Base-by-base conservation (phyloP, 2,329 filamentous ascomycete species). In the Hirsutella minnesotensis region DNA sequence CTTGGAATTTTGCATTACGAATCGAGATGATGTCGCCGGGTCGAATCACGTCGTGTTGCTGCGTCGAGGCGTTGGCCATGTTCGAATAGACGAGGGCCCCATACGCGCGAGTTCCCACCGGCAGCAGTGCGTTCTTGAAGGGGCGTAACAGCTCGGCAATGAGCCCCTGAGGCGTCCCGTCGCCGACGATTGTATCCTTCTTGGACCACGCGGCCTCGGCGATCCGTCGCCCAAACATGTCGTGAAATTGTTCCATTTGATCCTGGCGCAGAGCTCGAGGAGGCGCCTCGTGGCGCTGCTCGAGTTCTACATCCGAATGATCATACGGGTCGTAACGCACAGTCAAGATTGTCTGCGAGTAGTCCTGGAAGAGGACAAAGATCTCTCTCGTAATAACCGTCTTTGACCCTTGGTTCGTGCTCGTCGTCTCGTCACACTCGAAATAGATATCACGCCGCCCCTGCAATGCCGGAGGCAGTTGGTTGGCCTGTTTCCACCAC, bases 71-170 rank as follows among this genome's bases (percentile, higher is more conserved):
- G 58, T 98, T 98, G 56, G 86, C 92, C 45, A 96, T 75, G 59
- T 98, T 98, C 50, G 86, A 79, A 62, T 98, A 98, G 13, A 98
- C 87, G 20, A 94, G 71, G 4, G 90, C 88, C 47, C 92, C 92
- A 59, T 90, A 98, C 3, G 87, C 78, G 39, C 90, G 83, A 10
- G 79, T 86, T n/a, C 90, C 90, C 7, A 96, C 79, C 0, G 92
- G 90, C 3, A 74, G 69, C 4, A 98, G 75, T 0, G 85, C 88
- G 46, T 85, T 79, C 15, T 73, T 68, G 51, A 88, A 73, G 0
- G 84, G 81, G 31, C 74, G 75, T 40, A 98, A 73, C 5, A 96
- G 76, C 53, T 95, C 83, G 39, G 79, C 67, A n/a, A 95, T 67
- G 5, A 98, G 73, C 0, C 74, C 77, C 40, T 84, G 77, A 1